Evolutionary conservation across 371 early-diverging fungal species (phyloP).

Genomic region (Lichtheimia hyalospora): DNA sequence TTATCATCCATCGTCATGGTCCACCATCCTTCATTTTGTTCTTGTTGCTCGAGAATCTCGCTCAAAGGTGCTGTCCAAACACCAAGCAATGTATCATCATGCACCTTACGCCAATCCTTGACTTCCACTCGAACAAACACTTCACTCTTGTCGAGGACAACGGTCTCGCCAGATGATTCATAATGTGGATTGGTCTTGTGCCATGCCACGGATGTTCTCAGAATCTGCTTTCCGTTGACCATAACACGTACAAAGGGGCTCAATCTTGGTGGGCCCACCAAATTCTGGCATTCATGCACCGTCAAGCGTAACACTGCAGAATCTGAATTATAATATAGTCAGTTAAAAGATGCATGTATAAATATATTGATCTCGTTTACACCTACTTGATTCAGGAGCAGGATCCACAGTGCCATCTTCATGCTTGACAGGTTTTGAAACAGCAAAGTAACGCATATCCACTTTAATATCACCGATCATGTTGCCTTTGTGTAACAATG

Average conservation of each 20-base stretch:
- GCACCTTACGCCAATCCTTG: conserved; percentile 34
- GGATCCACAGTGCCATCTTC: conserved; percentile 48
- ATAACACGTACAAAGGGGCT: conserved; percentile 48
- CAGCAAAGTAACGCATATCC: conserved; percentile 62
- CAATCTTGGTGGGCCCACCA: conserved; percentile 31
- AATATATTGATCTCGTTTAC: not conserved
- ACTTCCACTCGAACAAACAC: conserved; percentile 34
- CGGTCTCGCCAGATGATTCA: conserved; percentile 44
- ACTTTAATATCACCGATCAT: conserved; percentile 49
- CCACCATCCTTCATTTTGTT: conserved; percentile 49
- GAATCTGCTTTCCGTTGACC: conserved; percentile 46
- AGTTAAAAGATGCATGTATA: not conserved
- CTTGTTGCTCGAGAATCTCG: conserved; percentile 36
- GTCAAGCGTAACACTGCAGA: conserved; percentile 55
- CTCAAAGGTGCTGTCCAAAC: conserved; percentile 36
- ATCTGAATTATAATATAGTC: conserved; percentile 19
- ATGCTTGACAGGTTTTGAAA: conserved; percentile 51
- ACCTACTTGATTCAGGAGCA: conserved; percentile 61
- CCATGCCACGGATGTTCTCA: conserved; percentile 43
- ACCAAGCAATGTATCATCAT: conserved; percentile 38
- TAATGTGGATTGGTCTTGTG: conserved; percentile 47
- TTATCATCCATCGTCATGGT: conserved; percentile 18
- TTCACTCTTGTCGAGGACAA: conserved; percentile 43
- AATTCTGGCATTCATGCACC: conserved; percentile 51
- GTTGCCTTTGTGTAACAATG: conserved; percentile 49